Evolutionary conservation across 2,329 filamentous ascomycete species (phyloP), one percentile per base, ranked within the genome.

Genomic region (Xylariaceae sp.): DNA sequence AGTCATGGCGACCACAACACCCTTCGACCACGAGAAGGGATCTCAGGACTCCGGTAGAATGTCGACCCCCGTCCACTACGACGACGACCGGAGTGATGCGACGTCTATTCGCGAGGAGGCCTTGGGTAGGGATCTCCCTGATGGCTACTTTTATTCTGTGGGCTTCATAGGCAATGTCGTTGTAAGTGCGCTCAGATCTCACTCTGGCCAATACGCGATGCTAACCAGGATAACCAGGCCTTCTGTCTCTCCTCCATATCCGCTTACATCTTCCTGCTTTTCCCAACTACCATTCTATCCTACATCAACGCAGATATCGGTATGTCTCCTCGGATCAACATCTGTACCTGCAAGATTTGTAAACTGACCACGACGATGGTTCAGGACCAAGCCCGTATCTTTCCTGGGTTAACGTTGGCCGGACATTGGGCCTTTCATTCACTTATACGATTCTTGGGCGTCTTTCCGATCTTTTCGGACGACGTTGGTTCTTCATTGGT

Each of bases 51-150:
- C 27, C 11, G 18, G 17, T 12, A 27, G 30, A 19, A 32, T 32
- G 32, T 38, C 49, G 48, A 44, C 47, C 50, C 62, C 56, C 69
- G 76, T 75, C 81, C 85, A 54, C 81, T 27, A 27, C 22, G 70
- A 82, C 10, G 53, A 60, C 19, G 53, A 57, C 33, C 4, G 33
- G 15, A 36, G 33, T 39, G 67, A 68, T 51, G 54, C 61, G 6
- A 57, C 62, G 5, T 71, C 68, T 6, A 64, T 70, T 49, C 61
- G 66, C 42, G 64, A 60, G 11, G 66, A 63, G 30, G 68, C 68
- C 6, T 56, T 66, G 1, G 67, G 68, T 1, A 58, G 70, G 36
- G 59, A 68, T 38, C 57, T 71, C 9, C 68, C 68, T 1, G 58
- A 65, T 11, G 68, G 68, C 2, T 70, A 70, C 51, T 70, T 68